Conservation (phyloP, 805 yeast genomes). For the Kurtzmaniella cleridarum region DNA sequence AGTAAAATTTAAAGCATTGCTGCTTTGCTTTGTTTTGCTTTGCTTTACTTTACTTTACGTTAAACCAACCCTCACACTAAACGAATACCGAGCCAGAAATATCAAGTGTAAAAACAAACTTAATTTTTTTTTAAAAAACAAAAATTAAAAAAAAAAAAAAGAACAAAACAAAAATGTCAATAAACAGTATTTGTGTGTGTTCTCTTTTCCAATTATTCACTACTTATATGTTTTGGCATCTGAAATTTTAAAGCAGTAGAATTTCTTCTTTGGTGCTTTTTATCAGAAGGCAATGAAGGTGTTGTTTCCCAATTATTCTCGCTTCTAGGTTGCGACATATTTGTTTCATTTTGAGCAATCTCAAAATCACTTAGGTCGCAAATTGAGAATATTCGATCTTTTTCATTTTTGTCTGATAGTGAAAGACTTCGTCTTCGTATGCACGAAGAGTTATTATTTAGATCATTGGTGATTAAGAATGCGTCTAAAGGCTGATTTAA, state of each 20-base stretch:
- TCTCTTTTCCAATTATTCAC: background rate
- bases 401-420: background rate
- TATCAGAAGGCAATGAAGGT: background rate
- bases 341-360: conserved; percentile 1
- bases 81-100: too few relatives aligned
- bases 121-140: too few relatives aligned
- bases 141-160: too few relatives aligned
- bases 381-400: conserved; percentile 9
- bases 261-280: conserved; percentile 39
- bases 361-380: conserved; percentile 12
- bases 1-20: too few relatives aligned
- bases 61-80: too few relatives aligned
- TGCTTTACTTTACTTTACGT: too few relatives aligned
- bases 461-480: conserved; percentile 10
- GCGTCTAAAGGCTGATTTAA: conserved; percentile 16
- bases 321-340: background rate
- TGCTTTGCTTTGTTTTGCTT: too few relatives aligned
- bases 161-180: too few relatives aligned
- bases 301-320: background rate
- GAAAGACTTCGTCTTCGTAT: conserved; percentile 1
- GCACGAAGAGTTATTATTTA: background rate
- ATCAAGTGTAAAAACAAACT: too few relatives aligned
- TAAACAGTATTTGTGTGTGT: too few relatives aligned
- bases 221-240: conserved; percentile 20
- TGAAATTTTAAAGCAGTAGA: conserved; percentile 44